A percentile compares a stretch with the other conserved stretches of the same genome.
Conservation (phyloP, 495 filamentous ascomycete genomes). For the Aspergillus sparsus region DNA sequence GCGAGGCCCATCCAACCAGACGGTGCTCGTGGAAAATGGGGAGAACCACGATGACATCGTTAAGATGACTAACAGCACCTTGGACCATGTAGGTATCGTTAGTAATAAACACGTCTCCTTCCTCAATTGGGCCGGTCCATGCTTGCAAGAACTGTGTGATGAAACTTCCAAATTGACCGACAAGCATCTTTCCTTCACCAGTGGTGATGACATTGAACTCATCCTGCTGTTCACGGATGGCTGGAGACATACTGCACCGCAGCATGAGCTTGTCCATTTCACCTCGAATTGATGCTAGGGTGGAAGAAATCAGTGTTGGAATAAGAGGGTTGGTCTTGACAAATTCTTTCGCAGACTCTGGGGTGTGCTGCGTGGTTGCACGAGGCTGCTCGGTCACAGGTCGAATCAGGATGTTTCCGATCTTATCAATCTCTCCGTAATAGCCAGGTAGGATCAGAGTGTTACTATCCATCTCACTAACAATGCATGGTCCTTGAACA, state of each 20-base stretch:
- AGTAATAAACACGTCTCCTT: constrained; percentile 53
- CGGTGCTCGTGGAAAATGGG: constrained; percentile 47
- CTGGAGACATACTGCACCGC: constrained; percentile 53
- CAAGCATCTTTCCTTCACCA: constrained; percentile 49
- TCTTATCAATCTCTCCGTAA: constrained; percentile 22
- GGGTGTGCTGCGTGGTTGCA: constrained; percentile 14
- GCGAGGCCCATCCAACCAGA: constrained; percentile 50
- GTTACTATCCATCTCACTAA: constrained; percentile 55
- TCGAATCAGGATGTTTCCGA: constrained; percentile 48
- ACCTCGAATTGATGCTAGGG: constrained; percentile 47
- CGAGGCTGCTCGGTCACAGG: constrained; percentile 27
- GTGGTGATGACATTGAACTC: constrained; percentile 57
- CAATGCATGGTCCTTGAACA: constrained; percentile 47
- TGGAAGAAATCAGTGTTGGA: constrained; percentile 40
- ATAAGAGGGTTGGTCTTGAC: constrained; percentile 42
- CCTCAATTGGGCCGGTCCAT: constrained; percentile 48
- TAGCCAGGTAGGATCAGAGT: constrained; percentile 49
- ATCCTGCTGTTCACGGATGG: constrained; percentile 54
- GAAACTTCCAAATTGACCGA: constrained; percentile 54
- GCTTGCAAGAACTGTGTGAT: constrained; percentile 49
- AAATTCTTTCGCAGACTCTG: constrained; percentile 32
- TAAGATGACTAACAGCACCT: constrained; percentile 51
- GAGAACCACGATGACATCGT: constrained; percentile 50
- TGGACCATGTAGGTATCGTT: constrained; percentile 54
- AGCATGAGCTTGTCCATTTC: constrained; percentile 57